These are phyloP conservation scores for Thielaviopsis populi DNA, from an alignment of 2,329 filamentous ascomycete species.

Conservation along the genomic window DNA sequence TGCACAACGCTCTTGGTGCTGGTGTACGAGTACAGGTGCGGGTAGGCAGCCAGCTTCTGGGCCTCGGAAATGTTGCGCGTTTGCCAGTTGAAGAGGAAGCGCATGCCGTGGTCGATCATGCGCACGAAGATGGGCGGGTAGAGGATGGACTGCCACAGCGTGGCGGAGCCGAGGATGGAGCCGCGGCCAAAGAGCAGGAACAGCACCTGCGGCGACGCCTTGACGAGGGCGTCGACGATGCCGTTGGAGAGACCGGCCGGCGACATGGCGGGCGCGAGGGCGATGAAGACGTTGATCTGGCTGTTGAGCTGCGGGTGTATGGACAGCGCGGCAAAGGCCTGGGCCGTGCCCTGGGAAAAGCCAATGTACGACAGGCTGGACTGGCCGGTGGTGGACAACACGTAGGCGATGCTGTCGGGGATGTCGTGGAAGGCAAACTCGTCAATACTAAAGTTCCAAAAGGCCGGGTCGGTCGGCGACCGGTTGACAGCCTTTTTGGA, in stretches of 20 bases:
- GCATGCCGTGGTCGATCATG: slow-evolving; percentile 66
- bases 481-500: slow-evolving; percentile 78
- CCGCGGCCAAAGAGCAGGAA: slow-evolving; percentile 86
- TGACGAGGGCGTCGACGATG: slow-evolving; percentile 83
- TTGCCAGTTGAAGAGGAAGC: slow-evolving; percentile 81
- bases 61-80: slow-evolving; percentile 67
- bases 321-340: slow-evolving; percentile 84
- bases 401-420: slow-evolving; percentile 83
- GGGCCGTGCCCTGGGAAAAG: slow-evolving; percentile 92
- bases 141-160: slow-evolving; percentile 92
- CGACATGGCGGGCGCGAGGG: slow-evolving; percentile 89
- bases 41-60: slow-evolving; percentile 90
- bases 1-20: slow-evolving; percentile 95
- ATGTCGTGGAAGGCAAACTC: slow-evolving; percentile 98
- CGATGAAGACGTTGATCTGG: slow-evolving; percentile 91
- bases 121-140: slow-evolving; percentile 89
- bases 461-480: slow-evolving; percentile 58
- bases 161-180: slow-evolving; percentile 80
- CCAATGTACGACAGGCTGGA: slow-evolving; percentile 86
- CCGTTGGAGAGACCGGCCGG: slow-evolving; percentile 80
- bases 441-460: slow-evolving; percentile 98
- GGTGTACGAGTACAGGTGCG: slow-evolving; percentile 91
- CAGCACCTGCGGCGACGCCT: slow-evolving; percentile 80
- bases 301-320: slow-evolving; percentile 86
- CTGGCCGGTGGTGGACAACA: slow-evolving; percentile 69